Evolutionary conservation across 2,329 filamentous ascomycete genomes (phyloP).

Genomic region (Rutstroemia sp.): DNA sequence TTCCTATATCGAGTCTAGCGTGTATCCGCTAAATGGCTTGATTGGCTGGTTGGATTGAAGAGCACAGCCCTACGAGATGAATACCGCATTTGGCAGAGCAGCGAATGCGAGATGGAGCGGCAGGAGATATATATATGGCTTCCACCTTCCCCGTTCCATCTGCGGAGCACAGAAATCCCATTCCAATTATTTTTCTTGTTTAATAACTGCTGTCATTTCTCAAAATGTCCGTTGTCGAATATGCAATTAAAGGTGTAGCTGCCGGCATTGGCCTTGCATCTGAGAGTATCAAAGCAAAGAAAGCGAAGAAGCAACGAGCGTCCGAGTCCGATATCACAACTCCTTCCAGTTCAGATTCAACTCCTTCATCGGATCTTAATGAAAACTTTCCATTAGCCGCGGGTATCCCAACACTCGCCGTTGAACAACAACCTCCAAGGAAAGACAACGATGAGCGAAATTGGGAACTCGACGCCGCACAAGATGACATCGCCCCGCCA

Average conservation of each 20-base stretch:
- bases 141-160: not conserved
- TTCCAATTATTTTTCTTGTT: too few species aligned
- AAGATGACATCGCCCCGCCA: not conserved
- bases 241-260: constrained; percentile 15
- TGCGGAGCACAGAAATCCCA: too few species aligned
- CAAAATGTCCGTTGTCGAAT: not conserved
- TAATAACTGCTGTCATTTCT: too few species aligned
- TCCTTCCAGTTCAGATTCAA: not conserved
- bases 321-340: not conserved
- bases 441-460: constrained; percentile 20
- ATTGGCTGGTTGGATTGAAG: too few species aligned
- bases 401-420: not conserved
- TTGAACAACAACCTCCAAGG: too few species aligned
- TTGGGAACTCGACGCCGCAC: constrained; percentile 23
- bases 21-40: too few species aligned
- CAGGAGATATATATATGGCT: too few species aligned
- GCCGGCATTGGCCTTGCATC: constrained; percentile 24
- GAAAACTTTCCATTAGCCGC: not conserved
- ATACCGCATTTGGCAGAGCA: too few species aligned
- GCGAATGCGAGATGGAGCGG: too few species aligned
- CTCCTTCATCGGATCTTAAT: not conserved
- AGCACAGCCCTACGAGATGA: too few species aligned
- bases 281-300: constrained; percentile 13
- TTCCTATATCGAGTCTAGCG: too few species aligned
- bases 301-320: not conserved